Conservation (phyloP, 768 basidiomycete species). For the Tylopilus rubrobrunneus region DNA sequence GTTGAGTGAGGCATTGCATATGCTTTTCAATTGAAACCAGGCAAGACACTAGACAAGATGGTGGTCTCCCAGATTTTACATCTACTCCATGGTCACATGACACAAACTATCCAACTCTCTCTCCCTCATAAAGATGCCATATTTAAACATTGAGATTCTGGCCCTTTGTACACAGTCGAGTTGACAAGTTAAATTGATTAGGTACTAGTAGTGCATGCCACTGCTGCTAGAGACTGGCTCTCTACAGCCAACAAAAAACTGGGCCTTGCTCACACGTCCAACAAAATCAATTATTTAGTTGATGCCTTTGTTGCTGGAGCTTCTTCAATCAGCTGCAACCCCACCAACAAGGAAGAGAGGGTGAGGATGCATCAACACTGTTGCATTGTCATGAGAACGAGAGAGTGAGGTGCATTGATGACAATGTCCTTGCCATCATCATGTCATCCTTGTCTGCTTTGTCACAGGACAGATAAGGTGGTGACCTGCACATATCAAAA, state of each 20-base stretch:
- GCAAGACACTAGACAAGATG: constrained; percentile 38
- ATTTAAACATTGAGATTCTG: too few species aligned
- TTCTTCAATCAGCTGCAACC: constrained; percentile 69
- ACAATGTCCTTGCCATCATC: too few species aligned
- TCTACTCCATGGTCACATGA: too few species aligned
- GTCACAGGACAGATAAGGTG: too few species aligned
- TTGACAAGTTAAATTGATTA: constrained; percentile 36
- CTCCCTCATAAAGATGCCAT: too few species aligned
- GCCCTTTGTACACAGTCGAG: constrained; percentile 68
- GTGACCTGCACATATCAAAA: too few species aligned
- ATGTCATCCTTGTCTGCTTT: too few species aligned
- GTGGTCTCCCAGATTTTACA: constrained; percentile 52
- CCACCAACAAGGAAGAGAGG: too few species aligned
- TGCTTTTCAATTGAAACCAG: constrained; percentile 48
- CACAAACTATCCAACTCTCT: too few species aligned
- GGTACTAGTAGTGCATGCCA: constrained; percentile 23
- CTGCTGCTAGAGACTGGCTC: constrained; percentile 59
- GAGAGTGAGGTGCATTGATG: too few species aligned
- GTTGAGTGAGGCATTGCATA: constrained; percentile 83
- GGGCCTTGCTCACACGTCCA: constrained; percentile 84
- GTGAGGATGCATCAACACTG: too few species aligned
- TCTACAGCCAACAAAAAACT: constrained; percentile 74
- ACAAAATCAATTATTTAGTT: constrained; percentile 92
- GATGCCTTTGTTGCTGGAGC: constrained; percentile 76
- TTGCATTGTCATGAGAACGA: too few species aligned